Percentiles rank a stretch among this genome's conserved stretches.
phyloP scores from a whole-genome alignment of 108 stramenopile species.

The Hondaea fermentalgiana region DNA sequence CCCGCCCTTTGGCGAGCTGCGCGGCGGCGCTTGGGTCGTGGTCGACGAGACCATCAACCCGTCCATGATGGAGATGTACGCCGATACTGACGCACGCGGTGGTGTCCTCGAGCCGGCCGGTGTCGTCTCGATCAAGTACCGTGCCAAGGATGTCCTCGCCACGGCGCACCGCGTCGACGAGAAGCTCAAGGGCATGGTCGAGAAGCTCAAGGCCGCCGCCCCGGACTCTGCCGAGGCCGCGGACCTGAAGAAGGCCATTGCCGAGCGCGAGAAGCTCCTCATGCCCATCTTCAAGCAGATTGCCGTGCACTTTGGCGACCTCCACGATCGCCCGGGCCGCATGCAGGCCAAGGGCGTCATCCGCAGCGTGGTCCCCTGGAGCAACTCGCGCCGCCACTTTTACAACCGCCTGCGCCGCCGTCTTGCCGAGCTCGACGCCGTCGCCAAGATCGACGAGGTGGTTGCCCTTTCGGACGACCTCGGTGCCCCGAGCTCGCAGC shows the following conservation, averaged over 20 bases:
- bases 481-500: not conserved
- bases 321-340: conserved; percentile 97
- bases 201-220: conserved; percentile 44
- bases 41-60: conserved; percentile 97
- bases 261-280: conserved; percentile 62
- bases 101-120: conserved; percentile 97
- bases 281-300: conserved; percentile 85
- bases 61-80: conserved; percentile 96
- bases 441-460: conserved; percentile 68
- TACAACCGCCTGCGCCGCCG: conserved; percentile 93
- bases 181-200: conserved; percentile 62
- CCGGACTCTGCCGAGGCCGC: conserved; percentile 34
- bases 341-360: conserved; percentile 98
- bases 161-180: conserved; percentile 91
- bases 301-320: conserved; percentile 94
- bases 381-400: conserved; percentile 72
- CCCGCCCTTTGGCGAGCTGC: conserved; percentile 91
- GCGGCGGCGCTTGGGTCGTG: conserved; percentile 99
- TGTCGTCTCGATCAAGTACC: conserved; percentile 91
- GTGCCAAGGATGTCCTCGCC: conserved; percentile 73
- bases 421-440: conserved; percentile 86
- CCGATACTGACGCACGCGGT: conserved; percentile 71
- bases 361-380: conserved; percentile 81
- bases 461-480: not conserved
- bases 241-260: conserved; percentile 43